phyloP scores from a whole-genome alignment of 805 yeast genomes.

The Candida cerambycidarum region DNA sequence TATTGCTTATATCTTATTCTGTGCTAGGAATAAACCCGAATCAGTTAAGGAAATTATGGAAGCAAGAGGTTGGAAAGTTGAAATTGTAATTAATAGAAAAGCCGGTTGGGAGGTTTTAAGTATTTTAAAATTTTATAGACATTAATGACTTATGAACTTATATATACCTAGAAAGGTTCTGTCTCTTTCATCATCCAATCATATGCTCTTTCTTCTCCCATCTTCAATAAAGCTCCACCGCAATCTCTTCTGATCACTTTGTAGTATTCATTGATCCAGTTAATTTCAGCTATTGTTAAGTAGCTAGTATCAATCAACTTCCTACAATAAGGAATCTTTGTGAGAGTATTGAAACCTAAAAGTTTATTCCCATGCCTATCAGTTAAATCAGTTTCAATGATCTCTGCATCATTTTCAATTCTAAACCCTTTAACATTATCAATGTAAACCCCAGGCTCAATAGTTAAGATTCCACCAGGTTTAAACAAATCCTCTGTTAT shows the following conservation, averaged over 20 bases:
- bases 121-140: slow-evolving; percentile 56
- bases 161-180: slow-evolving; percentile 23
- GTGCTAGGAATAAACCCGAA: slow-evolving; percentile 86
- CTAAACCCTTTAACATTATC: slow-evolving; percentile 91
- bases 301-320: slow-evolving; percentile 32
- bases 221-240: slow-evolving; percentile 44
- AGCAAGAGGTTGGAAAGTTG: slow-evolving; percentile 51
- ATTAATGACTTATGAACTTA: neutral
- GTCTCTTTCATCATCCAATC: slow-evolving; percentile 76
- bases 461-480: slow-evolving; percentile 73
- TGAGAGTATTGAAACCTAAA: slow-evolving; percentile 38
- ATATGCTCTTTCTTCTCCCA: slow-evolving; percentile 55
- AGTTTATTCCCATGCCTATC: slow-evolving; percentile 30
- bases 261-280: slow-evolving; percentile 43
- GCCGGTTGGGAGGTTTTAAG: slow-evolving; percentile 96
- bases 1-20: slow-evolving; percentile 82
- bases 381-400: slow-evolving; percentile 44
- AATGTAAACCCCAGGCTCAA: slow-evolving; percentile 93
- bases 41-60: slow-evolving; percentile 51
- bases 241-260: slow-evolving; percentile 30
- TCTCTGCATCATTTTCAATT: slow-evolving; percentile 78
- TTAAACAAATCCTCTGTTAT: slow-evolving; percentile 39
- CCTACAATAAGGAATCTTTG: slow-evolving; percentile 53
- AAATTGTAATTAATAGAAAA: slow-evolving; percentile 60
- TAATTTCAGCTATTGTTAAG: slow-evolving; percentile 28